These are phyloP conservation scores for Colletotrichum sidae DNA, from an alignment of 2,329 filamentous ascomycete species.

Conservation along the genomic window DNA sequence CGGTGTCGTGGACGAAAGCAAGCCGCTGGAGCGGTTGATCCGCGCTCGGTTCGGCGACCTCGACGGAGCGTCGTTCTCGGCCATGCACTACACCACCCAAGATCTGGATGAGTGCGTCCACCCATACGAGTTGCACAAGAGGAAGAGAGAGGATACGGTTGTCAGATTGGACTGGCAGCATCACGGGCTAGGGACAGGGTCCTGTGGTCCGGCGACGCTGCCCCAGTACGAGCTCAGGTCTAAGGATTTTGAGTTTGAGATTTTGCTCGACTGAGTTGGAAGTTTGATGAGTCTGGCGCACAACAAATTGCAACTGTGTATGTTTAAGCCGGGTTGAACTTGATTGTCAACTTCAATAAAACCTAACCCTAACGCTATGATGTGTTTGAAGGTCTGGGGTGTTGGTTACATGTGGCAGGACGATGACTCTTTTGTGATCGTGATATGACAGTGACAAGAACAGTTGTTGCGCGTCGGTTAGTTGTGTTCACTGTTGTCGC, in stretches of 20 bases:
- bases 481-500: no score
- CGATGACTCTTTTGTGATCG: no score
- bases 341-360: no score
- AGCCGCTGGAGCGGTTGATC: conserved; percentile 46
- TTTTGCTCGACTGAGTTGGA: conserved; percentile 56
- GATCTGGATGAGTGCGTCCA: conserved; percentile 68
- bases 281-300: neutral
- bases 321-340: neutral
- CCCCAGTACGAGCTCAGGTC: conserved; percentile 58
- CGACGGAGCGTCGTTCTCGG: conserved; percentile 66
- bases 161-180: conserved; percentile 71
- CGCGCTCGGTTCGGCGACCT: conserved; percentile 59
- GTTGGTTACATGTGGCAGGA: no score
- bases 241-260: conserved; percentile 56
- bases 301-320: neutral
- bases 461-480: no score
- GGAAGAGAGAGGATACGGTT: conserved; percentile 61
- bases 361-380: no score
- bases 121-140: conserved; percentile 68
- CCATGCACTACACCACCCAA: conserved; percentile 63
- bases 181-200: conserved; percentile 72
- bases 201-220: conserved; percentile 69
- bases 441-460: no score
- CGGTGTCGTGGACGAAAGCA: conserved; percentile 15
- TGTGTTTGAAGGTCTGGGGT: no score